Conservation (phyloP, 768 basidiomycete species). For the Serendipita sp. region DNA sequence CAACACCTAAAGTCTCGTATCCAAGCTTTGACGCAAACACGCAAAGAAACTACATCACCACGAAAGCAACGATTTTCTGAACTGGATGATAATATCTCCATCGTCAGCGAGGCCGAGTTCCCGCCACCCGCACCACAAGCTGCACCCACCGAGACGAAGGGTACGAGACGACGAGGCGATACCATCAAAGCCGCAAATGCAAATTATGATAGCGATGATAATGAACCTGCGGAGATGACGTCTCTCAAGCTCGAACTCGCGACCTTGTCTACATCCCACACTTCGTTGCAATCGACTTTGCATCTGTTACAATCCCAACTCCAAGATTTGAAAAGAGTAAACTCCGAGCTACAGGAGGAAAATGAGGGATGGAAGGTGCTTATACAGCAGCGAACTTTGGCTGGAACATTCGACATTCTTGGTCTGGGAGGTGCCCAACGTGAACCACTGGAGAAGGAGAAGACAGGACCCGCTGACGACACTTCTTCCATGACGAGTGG, state of each 20-base stretch:
- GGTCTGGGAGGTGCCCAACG: slow-evolving; percentile 36
- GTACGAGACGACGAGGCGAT: neutral
- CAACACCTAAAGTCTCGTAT: slow-evolving; percentile 75
- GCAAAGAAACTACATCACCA: slow-evolving; percentile 33
- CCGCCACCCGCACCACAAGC: neutral
- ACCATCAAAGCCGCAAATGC: neutral
- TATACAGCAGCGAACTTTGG: slow-evolving; percentile 77
- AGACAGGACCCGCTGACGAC: slow-evolving; percentile 26
- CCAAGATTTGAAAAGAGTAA: slow-evolving; percentile 73
- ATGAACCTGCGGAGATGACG: slow-evolving; percentile 78
- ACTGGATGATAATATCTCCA: slow-evolving; percentile 7
- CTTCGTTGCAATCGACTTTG: slow-evolving; percentile 68
- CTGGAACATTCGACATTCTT: slow-evolving; percentile 68
- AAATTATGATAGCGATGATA: slow-evolving; percentile 35
- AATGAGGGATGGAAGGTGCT: slow-evolving; percentile 96
- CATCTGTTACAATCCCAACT: slow-evolving; percentile 74
- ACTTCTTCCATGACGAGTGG: slow-evolving; percentile 16
- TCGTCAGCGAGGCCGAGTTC: neutral
- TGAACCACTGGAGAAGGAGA: slow-evolving; percentile 14
- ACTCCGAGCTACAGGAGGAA: slow-evolving; percentile 80
- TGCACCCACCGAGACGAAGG: neutral
- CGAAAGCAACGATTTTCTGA: neutral
- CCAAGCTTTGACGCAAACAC: slow-evolving; percentile 54
- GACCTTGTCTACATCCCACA: slow-evolving; percentile 71
- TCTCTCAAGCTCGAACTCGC: slow-evolving; percentile 69